Conservation (phyloP, 768 basidiomycete species). For the Serendipita vermifera region DNA sequence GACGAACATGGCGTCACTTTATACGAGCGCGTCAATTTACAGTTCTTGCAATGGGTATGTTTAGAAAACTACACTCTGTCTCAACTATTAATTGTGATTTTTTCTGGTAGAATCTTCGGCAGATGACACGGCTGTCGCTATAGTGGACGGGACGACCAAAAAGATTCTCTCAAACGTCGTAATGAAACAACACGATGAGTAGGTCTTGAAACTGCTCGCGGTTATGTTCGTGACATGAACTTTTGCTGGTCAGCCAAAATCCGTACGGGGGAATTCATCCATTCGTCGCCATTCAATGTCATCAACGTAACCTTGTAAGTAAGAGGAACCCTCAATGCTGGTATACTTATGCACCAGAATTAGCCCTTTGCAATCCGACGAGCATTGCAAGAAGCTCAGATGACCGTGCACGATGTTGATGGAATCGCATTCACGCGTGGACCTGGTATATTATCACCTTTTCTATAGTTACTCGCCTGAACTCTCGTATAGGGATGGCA, state of each 20-base stretch:
- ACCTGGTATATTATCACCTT: constrained; percentile 37
- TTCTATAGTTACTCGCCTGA: constrained; percentile 11
- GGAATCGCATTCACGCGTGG: constrained; percentile 88
- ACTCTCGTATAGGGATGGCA: constrained; percentile 42
- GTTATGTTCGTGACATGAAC: neutral
- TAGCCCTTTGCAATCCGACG: constrained; percentile 61
- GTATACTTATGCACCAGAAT: neutral
- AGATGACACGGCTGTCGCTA: constrained; percentile 86
- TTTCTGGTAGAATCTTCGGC: constrained; percentile 65
- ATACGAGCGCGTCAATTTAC: constrained; percentile 15
- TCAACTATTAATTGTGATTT: neutral
- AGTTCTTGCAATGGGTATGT: constrained; percentile 21
- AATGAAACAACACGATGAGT: constrained; percentile 63
- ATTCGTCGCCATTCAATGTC: constrained; percentile 58
- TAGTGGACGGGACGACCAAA: constrained; percentile 57
- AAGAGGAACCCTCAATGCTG: constrained; percentile 11
- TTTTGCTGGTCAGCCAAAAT: constrained; percentile 36
- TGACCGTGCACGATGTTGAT: constrained; percentile 52
- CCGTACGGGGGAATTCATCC: constrained; percentile 65
- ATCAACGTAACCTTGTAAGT: constrained; percentile 64
- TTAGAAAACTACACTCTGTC: neutral
- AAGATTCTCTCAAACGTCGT: constrained; percentile 71
- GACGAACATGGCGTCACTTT: neutral
- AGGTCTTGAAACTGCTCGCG: constrained; percentile 17
- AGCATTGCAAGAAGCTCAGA: constrained; percentile 52